phyloP scores from a whole-genome alignment of 116 monocot species.

The Posidonia oceanica region DNA sequence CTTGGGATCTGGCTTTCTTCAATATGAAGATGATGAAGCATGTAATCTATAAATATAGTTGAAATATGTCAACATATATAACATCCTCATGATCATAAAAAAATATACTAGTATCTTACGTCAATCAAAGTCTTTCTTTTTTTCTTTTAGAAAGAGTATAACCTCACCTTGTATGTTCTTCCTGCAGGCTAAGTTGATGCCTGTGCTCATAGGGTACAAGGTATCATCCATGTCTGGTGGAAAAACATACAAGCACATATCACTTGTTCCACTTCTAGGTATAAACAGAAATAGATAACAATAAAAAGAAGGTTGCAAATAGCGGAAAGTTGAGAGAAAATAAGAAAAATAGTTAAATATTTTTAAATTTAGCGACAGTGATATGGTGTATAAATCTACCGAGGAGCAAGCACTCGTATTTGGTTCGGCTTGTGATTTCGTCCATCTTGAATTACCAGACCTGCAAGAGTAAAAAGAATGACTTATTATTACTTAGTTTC shows the following conservation, averaged over 20 bases:
- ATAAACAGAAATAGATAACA: not conserved
- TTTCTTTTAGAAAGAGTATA: too few relatives aligned
- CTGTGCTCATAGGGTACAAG: slow-evolving; percentile 63
- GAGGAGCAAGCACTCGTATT: slow-evolving; percentile 13
- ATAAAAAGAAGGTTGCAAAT: not conserved
- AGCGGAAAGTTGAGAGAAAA: too few relatives aligned
- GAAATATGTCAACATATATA: too few relatives aligned
- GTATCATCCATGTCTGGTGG: slow-evolving; percentile 90
- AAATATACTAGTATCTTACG: not conserved
- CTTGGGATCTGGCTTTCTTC: slow-evolving; percentile 55
- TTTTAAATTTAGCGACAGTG: not conserved
- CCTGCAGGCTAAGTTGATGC: slow-evolving; percentile 72
- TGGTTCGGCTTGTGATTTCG: not conserved
- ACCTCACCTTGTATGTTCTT: slow-evolving; percentile 67
- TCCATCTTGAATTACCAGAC: slow-evolving; percentile 5
- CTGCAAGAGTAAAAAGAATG: not conserved
- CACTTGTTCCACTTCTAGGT: not conserved
- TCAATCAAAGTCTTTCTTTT: too few relatives aligned
- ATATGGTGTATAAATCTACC: not conserved
- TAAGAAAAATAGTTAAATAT: not conserved
- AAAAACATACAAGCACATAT: not conserved
- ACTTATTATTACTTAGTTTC: too few relatives aligned
- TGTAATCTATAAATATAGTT: slow-evolving; percentile 37
- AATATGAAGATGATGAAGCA: slow-evolving; percentile 62
- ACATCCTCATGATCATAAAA: not conserved